These are phyloP conservation scores for Chaetothyriales sp. DNA, from an alignment of 2,329 filamentous ascomycete species.

Conservation along the genomic window DNA sequence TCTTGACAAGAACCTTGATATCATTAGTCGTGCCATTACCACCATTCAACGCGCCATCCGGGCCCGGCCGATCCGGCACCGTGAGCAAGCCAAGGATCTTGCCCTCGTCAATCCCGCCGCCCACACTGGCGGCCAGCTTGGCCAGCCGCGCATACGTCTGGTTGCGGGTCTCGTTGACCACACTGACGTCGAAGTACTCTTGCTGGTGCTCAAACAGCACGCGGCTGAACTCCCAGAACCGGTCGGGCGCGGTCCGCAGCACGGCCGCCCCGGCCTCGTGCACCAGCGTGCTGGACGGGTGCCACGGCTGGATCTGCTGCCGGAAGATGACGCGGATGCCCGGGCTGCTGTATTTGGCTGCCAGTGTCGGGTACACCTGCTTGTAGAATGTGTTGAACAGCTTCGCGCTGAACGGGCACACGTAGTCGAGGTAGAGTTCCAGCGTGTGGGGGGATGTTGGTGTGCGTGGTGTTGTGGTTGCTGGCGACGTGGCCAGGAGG, in stretches of 20 bases:
- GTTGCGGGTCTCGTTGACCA: conserved; percentile 75
- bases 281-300: conserved; percentile 62
- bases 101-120: conserved; percentile 54
- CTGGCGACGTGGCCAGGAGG: conserved; percentile 2
- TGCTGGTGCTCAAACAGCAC: conserved; percentile 54
- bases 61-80: conserved; percentile 51
- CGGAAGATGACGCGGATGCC: conserved; percentile 64
- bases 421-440: conserved; percentile 68
- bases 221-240: conserved; percentile 67
- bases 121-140: conserved; percentile 46
- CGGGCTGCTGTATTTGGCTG: conserved; percentile 39
- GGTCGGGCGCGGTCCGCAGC: conserved; percentile 49
- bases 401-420: conserved; percentile 62
- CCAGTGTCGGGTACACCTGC: conserved; percentile 49
- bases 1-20: conserved; percentile 67
- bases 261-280: conserved; percentile 71
- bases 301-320: conserved; percentile 89
- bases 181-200: conserved; percentile 68
- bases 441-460: conserved; percentile 36
- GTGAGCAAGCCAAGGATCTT: conserved; percentile 53
- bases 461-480: conserved; percentile 20
- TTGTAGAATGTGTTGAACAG: conserved; percentile 64
- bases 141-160: conserved; percentile 67
- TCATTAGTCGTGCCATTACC: conserved; percentile 77
- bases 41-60: conserved; percentile 54